These are phyloP conservation scores for Neurospora sp. DNA, from an alignment of 495 filamentous ascomycete species.

Conservation along the genomic window DNA sequence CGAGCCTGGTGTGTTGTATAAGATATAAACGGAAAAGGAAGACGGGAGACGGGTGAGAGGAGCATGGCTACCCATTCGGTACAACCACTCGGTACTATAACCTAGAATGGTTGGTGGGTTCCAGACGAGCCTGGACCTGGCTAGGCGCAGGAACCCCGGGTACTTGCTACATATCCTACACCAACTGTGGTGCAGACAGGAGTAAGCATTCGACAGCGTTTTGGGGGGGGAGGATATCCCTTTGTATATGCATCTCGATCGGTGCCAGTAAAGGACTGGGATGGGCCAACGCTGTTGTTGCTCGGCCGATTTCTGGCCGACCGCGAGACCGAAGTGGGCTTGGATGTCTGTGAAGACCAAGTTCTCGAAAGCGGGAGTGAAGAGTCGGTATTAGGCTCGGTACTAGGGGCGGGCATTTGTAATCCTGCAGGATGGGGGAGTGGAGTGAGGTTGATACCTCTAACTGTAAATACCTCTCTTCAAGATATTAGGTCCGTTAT, in stretches of 20 bases:
- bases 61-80: background rate
- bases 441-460: background rate
- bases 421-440: background rate
- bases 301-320: background rate
- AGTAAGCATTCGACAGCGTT: background rate
- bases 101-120: background rate
- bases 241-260: background rate
- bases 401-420: background rate
- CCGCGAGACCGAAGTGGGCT: background rate
- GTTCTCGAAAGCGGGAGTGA: background rate
- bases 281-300: background rate
- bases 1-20: background rate
- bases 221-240: background rate
- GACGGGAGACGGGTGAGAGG: background rate
- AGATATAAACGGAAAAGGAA: background rate
- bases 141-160: background rate
- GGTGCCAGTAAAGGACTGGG: background rate
- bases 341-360: background rate
- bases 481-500: background rate
- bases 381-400: background rate
- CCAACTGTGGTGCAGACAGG: background rate
- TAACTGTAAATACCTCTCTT: background rate
- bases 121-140: background rate
- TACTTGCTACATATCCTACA: background rate
- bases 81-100: background rate